A percentile compares a stretch with the other conserved stretches of the same genome.
phyloP scores from a whole-genome alignment of 345 rosid genomes.

The Citrus sinensis region DNA sequence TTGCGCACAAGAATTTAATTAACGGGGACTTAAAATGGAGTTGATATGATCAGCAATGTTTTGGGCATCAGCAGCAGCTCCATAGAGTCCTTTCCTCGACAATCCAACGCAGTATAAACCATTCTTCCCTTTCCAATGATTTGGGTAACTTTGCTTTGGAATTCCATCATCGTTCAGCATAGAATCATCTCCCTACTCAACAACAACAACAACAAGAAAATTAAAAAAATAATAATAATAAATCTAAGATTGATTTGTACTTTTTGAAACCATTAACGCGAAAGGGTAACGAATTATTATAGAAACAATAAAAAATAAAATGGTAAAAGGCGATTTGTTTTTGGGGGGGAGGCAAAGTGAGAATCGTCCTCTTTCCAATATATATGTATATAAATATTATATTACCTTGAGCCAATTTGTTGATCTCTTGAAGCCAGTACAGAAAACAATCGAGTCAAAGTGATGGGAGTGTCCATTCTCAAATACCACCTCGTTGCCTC shows the following conservation, averaged over 20 bases:
- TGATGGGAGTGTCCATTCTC: slow-evolving; percentile 36
- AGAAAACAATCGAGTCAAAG: slow-evolving; percentile 56
- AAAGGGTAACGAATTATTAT: no score
- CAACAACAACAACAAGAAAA: no score
- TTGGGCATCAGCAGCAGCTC: slow-evolving; percentile 33
- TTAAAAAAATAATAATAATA: no score
- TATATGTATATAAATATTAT: neutral
- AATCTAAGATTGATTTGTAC: no score
- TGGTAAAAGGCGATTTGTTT: no score
- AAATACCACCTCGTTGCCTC: slow-evolving; percentile 41
- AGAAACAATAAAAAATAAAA: no score
- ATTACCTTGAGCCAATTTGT: slow-evolving; percentile 38
- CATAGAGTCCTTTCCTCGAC: slow-evolving; percentile 41
- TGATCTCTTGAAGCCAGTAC: slow-evolving; percentile 46
- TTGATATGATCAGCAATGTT: slow-evolving; percentile 42
- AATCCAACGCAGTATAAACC: slow-evolving; percentile 49
- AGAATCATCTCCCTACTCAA: slow-evolving; percentile 37
- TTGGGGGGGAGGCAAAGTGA: no score
- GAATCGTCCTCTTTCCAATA: no score
- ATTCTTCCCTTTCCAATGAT: slow-evolving; percentile 53
- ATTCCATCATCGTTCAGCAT: slow-evolving; percentile 44
- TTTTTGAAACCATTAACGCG: no score
- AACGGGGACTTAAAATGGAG: neutral
- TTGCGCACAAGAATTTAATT: no score
- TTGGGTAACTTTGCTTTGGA: slow-evolving; percentile 35